A percentile compares a stretch with the other conserved stretches of the same genome.
Conservation (phyloP, 257 asterid species). For the Datura wrightii region DNA sequence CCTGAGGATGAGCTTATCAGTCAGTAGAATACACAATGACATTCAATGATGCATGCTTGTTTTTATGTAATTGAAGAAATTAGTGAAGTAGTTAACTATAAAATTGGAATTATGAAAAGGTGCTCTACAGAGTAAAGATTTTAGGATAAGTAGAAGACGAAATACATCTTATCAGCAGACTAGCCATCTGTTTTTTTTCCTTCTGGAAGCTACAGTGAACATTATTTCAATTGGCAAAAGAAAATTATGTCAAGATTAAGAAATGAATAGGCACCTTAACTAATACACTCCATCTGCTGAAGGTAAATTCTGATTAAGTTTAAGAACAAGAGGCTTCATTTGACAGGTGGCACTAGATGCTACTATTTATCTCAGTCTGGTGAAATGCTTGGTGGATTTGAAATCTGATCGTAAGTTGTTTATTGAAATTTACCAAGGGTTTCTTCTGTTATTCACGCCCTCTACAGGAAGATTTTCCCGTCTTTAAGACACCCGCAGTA, state of each 20-base stretch:
- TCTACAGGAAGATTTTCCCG: background rate
- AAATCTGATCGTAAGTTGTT: background rate
- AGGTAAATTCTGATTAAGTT: background rate
- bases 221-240: background rate
- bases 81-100: background rate
- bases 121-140: background rate
- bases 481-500: background rate
- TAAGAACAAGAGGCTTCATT: background rate
- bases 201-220: background rate
- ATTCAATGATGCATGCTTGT: background rate
- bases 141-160: background rate
- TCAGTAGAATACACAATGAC: background rate
- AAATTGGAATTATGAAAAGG: background rate
- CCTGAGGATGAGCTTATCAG: background rate
- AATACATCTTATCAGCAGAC: background rate
- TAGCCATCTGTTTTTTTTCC: background rate
- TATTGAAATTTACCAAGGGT: background rate
- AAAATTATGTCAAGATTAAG: background rate
- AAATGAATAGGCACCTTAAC: background rate
- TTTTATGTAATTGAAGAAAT: background rate
- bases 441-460: background rate
- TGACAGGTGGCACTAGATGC: background rate
- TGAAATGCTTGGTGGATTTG: slow-evolving; percentile 13
- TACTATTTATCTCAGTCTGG: background rate
- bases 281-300: background rate